Conservation (phyloP, 768 basidiomycete genomes). For the Tubosaeta sp. region DNA sequence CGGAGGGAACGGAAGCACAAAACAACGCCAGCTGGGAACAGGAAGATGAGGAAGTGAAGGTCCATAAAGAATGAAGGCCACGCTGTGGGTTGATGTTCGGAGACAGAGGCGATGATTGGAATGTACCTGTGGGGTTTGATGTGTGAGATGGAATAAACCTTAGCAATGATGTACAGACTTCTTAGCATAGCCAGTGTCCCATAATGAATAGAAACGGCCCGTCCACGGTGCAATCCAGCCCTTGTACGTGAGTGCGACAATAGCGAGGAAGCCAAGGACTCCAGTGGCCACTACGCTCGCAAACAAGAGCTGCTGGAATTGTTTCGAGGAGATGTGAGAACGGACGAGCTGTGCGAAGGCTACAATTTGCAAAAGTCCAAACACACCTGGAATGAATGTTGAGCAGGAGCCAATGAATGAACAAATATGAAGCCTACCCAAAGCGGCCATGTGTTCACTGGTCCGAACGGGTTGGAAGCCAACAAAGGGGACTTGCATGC, state of each 20-base stretch:
- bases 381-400: conserved; percentile 61
- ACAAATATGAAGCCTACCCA: conserved; percentile 50
- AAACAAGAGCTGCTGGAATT: conserved; percentile 82
- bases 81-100: conserved; percentile 98
- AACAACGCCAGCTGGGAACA: conserved; percentile 95
- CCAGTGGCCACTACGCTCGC: conserved; percentile 66
- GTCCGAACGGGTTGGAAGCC: conserved; percentile 98
- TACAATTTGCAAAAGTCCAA: conserved; percentile 93
- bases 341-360: conserved; percentile 89
- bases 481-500: conserved; percentile 99
- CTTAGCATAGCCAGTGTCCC: conserved; percentile 99
- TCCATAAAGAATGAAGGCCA: conserved; percentile 99
- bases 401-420: not conserved
- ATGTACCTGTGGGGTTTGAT: conserved; percentile 58
- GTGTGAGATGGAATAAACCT: not conserved
- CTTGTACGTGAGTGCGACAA: conserved; percentile 81
- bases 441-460: conserved; percentile 97
- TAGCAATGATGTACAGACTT: conserved; percentile 50
- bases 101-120: conserved; percentile 98
- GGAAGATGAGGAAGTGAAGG: conserved; percentile 93
- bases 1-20: conserved; percentile 91
- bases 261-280: conserved; percentile 63
- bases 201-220: conserved; percentile 98
- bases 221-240: conserved; percentile 99
- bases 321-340: conserved; percentile 84